Percentiles rank a stretch among this genome's conserved stretches.
phyloP scores from a whole-genome alignment of 2,329 filamentous ascomycete genomes.

The Hypoxylon sp. region DNA sequence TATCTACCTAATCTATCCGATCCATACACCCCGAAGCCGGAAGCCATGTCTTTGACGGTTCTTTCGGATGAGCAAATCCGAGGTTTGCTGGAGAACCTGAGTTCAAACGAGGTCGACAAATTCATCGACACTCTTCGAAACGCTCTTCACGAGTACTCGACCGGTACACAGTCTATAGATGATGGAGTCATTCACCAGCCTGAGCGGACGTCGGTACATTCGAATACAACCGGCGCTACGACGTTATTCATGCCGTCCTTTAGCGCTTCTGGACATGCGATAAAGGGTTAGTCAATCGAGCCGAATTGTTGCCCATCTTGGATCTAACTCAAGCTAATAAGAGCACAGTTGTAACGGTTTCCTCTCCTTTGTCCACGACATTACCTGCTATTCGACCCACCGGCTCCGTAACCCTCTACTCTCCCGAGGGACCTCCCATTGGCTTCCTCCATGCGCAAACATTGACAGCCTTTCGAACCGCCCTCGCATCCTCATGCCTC shows the following conservation, averaged over 20 bases:
- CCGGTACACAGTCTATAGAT: slow-evolving; percentile 59
- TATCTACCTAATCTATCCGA: slow-evolving; percentile 3
- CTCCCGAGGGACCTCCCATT: slow-evolving; percentile 68
- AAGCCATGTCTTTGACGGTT: slow-evolving; percentile 67
- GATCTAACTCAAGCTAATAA: slow-evolving; percentile 17
- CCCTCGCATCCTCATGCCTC: slow-evolving; percentile 76
- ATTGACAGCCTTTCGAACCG: slow-evolving; percentile 84
- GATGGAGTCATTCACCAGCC: slow-evolving; percentile 66
- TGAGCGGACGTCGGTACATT: slow-evolving; percentile 62
- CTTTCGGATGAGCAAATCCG: slow-evolving; percentile 69
- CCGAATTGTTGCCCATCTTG: slow-evolving; percentile 16
- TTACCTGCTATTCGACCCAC: slow-evolving; percentile 62
- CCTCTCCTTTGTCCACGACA: slow-evolving; percentile 54
- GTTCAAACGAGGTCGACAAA: slow-evolving; percentile 62
- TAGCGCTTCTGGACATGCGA: slow-evolving; percentile 71
- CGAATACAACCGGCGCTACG: slow-evolving; percentile 63
- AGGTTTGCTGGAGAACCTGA: slow-evolving; percentile 65
- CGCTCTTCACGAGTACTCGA: slow-evolving; percentile 72
- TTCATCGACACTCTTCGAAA: slow-evolving; percentile 63
- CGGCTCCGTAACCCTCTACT: slow-evolving; percentile 77
- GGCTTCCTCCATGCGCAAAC: slow-evolving; percentile 80
- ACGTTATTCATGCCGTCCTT: slow-evolving; percentile 82
- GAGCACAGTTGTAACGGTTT: slow-evolving; percentile 70
- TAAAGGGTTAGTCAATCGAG: slow-evolving; percentile 67
- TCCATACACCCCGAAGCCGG: slow-evolving; percentile 21